Conservation (phyloP, 257 asterid genomes). For the Sherardia arvensis region DNA sequence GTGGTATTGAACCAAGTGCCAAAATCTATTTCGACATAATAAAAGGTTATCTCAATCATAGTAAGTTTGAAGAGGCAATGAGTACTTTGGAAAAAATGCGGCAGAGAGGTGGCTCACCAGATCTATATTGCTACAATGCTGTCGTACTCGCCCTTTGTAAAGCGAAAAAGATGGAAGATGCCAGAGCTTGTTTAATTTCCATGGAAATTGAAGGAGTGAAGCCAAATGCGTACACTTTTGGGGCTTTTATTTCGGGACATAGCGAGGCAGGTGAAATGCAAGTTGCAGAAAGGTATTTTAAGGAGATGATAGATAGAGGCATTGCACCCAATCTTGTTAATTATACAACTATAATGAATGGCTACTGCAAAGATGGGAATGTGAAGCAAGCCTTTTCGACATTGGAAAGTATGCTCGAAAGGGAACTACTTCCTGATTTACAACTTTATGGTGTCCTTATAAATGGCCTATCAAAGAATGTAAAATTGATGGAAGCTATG, state of each 20-base stretch:
- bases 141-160: constrained; percentile 66
- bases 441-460: constrained; percentile 63
- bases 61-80: constrained; percentile 59
- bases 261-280: constrained; percentile 50
- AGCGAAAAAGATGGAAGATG: constrained; percentile 62
- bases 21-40: constrained; percentile 45
- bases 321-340: constrained; percentile 48
- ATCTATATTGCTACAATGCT: constrained; percentile 62
- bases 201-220: constrained; percentile 47
- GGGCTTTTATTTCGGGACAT: constrained; percentile 56
- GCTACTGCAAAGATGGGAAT: constrained; percentile 59
- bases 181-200: constrained; percentile 38
- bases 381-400: constrained; percentile 49
- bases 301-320: constrained; percentile 61
- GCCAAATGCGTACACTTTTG: constrained; percentile 74
- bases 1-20: constrained; percentile 51
- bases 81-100: constrained; percentile 54
- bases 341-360: constrained; percentile 53
- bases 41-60: constrained; percentile 46
- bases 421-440: constrained; percentile 41
- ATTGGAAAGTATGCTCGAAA: constrained; percentile 40
- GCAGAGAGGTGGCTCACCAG: constrained; percentile 57
- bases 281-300: constrained; percentile 55
- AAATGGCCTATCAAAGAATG: constrained; percentile 55
- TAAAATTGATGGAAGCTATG: constrained; percentile 64